Evolutionary conservation across 495 filamentous ascomycete species (phyloP), one percentile per base, ranked within the genome.

Genomic region (Neurospora sp.): DNA sequence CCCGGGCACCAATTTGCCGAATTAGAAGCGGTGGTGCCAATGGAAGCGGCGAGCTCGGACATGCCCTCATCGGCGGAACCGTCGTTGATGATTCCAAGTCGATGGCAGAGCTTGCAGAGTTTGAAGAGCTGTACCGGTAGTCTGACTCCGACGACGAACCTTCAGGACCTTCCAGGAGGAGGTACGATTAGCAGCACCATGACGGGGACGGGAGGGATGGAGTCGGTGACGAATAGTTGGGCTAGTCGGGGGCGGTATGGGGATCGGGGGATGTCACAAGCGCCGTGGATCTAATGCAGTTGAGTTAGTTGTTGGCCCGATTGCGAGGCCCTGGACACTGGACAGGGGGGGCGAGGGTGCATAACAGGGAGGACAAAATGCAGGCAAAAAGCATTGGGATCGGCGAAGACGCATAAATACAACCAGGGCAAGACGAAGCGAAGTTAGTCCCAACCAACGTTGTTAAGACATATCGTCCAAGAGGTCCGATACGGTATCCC

Each of bases 21-120:
- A 44, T 35, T 78, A 46, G 76, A 75, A 37, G 76, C 73, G 0
- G 59, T 48, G 18, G 46, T 40, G 37, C 72, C 74, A 2, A 71
- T 46, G 12, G 73, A 72, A 10, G 42, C 40, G 35, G 74, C 74
- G 69, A 66, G 53, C 16, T 66, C 53, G 14, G 53, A 66, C 14
- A 18, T 66, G 53, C 53, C 53, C 3, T 66, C 53, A 14, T 66
- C 53, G 14, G 27, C 14, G 27, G 53, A 66, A 18, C 27, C 27
- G 53, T 66, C 53, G 12, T 35, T 35, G 27, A 35, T 35, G 53
- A 35, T 11, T 9, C 27, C 53, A 14, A 66, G 27, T 66, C 27
- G 27, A 14, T 66, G 53, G 53, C 27, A 66, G 27, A 66, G 53
- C 53, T 66, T 66, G 27, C 27, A 66, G 27, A 66, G 20, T 18